Evolutionary conservation across 352 stramenopile genomes (phyloP), one percentile per base, ranked within the genome.

Genomic region (Elongisporangium undulatum): DNA sequence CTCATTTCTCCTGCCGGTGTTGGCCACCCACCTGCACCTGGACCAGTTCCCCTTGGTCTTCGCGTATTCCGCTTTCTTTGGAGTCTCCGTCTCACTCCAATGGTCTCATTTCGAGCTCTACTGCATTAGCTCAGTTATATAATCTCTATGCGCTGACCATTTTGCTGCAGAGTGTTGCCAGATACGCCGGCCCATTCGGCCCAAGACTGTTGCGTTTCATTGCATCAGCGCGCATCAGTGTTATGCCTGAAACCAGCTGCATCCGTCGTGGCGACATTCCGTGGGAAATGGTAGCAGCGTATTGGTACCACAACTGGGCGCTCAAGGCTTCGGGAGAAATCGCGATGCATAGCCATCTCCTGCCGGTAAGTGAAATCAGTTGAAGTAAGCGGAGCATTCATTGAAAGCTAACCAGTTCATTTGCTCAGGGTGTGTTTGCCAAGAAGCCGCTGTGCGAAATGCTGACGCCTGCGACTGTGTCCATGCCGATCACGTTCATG

Each of bases 291-390:
- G 45, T 89, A 7, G 75, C 72, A 1, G 59, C 77, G 22, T 90
- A 90, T 63, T 88, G 75, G 75, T 90, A 89, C 72, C 81, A 92
- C 67, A 92, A 90, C 56, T 92, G 82, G 82, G 79, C 75, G 0
- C 59, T 88, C 17, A 78, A 86, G 24, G 72, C 68, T 24, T 92
- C 82, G 9, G 74, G 79, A 7, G 82, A 90, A 58, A 68, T 87
- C 48, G 75, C 71, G 5, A 91, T 91, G 76, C 71, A 85, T 52
- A 87, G 79, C 16, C 82, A 92, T 24, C 51, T 92, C 26, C 54
- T 79, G 7, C 82, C 82, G 48, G 74, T 79, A 70, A 22, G 64
- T 29, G 3, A 60, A 49, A 15, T 4, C 12, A 49, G 17, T 19
- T 0, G 13, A 10, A 24, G 4, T 49, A 2, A 5, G 48, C 4